phyloP scores from a whole-genome alignment of 148 eudicot species.

The Fallopia convolvulus region DNA sequence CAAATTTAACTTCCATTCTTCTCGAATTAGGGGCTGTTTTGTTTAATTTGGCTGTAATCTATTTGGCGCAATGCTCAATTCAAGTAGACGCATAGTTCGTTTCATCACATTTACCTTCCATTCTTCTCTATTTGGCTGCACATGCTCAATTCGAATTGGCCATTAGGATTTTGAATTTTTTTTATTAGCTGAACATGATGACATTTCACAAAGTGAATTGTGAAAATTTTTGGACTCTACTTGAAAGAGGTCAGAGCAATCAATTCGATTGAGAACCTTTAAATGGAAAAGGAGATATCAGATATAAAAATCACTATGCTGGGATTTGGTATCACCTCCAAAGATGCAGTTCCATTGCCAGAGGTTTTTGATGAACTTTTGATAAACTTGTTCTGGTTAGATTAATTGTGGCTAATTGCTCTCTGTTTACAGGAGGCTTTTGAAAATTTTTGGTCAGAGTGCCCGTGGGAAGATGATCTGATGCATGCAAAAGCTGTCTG shows the following conservation, averaged over 20 bases:
- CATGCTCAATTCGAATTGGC: background rate
- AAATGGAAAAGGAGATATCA: background rate
- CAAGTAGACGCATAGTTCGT: too few relatives aligned
- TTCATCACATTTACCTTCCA: background rate
- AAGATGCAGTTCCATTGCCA: slow-evolving; percentile 5
- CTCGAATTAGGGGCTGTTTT: background rate
- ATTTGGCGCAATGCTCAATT: background rate
- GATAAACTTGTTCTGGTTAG: background rate
- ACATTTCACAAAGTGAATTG: background rate
- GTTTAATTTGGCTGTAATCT: too few relatives aligned
- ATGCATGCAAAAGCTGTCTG: slow-evolving; percentile 84
- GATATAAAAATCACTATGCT: background rate
- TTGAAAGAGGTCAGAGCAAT: background rate
- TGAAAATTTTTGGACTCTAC: background rate
- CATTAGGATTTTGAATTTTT: background rate
- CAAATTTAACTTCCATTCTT: too few relatives aligned
- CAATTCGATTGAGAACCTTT: background rate
- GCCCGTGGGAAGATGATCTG: slow-evolving; percentile 97
- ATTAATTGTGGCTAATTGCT: background rate
- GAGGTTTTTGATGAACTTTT: background rate
- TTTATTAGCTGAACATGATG: too few relatives aligned
- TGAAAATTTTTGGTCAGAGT: slow-evolving; percentile 88
- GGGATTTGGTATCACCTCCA: slow-evolving; percentile 5
- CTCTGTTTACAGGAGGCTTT: slow-evolving; percentile 66
- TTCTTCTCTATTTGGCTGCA: background rate